phyloP scores from a whole-genome alignment of 768 basidiomycete genomes.

The Lentinula edodes region DNA sequence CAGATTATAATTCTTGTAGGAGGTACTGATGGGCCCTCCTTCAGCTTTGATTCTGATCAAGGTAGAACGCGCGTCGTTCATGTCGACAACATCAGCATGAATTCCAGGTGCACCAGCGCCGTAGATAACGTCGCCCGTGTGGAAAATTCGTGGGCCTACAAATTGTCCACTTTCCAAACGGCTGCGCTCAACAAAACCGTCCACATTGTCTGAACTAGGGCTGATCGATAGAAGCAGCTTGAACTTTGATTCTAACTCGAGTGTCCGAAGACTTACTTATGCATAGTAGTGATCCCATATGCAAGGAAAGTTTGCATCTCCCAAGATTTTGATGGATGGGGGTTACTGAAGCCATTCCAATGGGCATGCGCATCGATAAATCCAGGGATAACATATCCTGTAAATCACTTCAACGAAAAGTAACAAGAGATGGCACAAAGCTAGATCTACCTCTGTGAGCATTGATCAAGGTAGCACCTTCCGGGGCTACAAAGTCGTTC shows the following conservation, averaged over 20 bases:
- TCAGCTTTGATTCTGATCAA: conserved; percentile 66
- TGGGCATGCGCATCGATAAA: conserved; percentile 78
- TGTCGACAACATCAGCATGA: conserved; percentile 61
- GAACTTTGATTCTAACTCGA: neutral
- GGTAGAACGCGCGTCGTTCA: conserved; percentile 59
- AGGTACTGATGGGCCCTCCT: conserved; percentile 63
- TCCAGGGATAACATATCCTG: conserved; percentile 64
- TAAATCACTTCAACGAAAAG: conserved; percentile 5
- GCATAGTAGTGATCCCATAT: conserved; percentile 70
- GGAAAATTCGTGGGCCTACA: conserved; percentile 69
- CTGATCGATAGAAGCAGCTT: conserved; percentile 24
- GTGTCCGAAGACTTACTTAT: conserved; percentile 47
- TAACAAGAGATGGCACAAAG: neutral
- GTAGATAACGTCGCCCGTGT: conserved; percentile 62
- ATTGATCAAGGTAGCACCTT: conserved; percentile 43
- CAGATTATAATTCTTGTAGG: conserved; percentile 75
- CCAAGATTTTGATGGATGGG: conserved; percentile 64
- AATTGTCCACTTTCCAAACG: conserved; percentile 64
- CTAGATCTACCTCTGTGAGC: conserved; percentile 49
- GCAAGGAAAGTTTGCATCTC: conserved; percentile 72
- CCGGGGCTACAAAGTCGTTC: conserved; percentile 24
- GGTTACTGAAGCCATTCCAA: conserved; percentile 50
- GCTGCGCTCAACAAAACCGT: conserved; percentile 60
- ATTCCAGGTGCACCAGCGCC: conserved; percentile 38
- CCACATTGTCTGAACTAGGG: conserved; percentile 59